These are phyloP conservation scores for Colletotrichum falcatum DNA, from an alignment of 2,329 filamentous ascomycete genomes.

Conservation along the genomic window DNA sequence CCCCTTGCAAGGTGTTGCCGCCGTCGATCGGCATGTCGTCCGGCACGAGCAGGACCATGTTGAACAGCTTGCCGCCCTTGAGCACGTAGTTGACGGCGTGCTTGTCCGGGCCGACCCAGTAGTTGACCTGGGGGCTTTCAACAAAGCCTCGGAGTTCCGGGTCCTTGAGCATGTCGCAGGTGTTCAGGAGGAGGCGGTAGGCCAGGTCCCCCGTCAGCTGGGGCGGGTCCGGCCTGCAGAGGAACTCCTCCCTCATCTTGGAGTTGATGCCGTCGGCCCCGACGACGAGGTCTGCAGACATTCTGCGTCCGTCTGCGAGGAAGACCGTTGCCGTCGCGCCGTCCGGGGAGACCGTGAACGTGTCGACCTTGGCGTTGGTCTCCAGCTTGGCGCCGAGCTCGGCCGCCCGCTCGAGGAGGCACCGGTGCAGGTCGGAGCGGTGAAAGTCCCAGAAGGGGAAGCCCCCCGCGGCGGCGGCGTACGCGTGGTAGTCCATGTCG, in stretches of 20 bases:
- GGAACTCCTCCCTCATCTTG: conserved; percentile 33
- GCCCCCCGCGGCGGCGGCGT: conserved; percentile 36
- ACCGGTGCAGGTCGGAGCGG: conserved; percentile 40
- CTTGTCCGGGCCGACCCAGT: conserved; percentile 46
- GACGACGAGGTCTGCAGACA: conserved; percentile 55
- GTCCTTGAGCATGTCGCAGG: conserved; percentile 43
- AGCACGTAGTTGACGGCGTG: conserved; percentile 48
- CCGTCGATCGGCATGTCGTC: conserved; percentile 54
- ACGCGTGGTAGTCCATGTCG: conserved; percentile 35
- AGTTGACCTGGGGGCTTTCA: conserved; percentile 44
- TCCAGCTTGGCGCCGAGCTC: conserved; percentile 36
- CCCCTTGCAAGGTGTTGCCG: conserved; percentile 55
- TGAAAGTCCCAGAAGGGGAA: conserved; percentile 42
- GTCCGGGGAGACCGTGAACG: conserved; percentile 32
- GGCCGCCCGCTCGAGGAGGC: conserved; percentile 32
- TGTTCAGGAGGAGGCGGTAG: conserved; percentile 46
- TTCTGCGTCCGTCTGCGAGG: conserved; percentile 44
- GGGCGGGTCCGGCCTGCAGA: conserved; percentile 38
- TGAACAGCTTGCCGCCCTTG: conserved; percentile 45
- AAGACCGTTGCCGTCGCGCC: conserved; percentile 19
- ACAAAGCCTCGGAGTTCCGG: conserved; percentile 44
- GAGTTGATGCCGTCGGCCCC: conserved; percentile 60
- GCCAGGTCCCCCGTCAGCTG: conserved; percentile 47
- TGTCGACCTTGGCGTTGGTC: conserved; percentile 30
- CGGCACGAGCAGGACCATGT: conserved; percentile 54